Evolutionary conservation across 768 basidiomycete genomes (phyloP), one percentile per base, ranked within the genome.

Genomic region (Trametes villosa): DNA sequence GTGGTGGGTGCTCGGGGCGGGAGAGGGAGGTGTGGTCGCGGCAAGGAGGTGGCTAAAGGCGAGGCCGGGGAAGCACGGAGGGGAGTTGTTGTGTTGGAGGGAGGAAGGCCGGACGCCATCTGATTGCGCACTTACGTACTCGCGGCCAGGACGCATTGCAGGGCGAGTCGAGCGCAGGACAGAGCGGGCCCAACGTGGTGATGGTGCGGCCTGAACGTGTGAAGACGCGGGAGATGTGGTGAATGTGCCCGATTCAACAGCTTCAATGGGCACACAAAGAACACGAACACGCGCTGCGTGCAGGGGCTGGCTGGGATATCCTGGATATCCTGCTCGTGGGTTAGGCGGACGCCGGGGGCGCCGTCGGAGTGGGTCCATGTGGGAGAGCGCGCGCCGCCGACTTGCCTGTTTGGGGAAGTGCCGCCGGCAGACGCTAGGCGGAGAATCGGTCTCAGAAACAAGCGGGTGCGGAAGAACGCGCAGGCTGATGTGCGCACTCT

Each of bases 151-250:
- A 29, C 34, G 15, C 17, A 36, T 38, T n/a, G 53, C n/a, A 42
- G 53, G 42, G 46, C 34, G 46, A 47, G 54, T 22, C 31, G 18
- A 56, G 33, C 22, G 54, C 34, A 38, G 42, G 31, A 18, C 5
- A 36, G 36, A 30, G 33, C 18, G 29, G 33, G 51, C 51, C 40
- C 51, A 62, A 62, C 60, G 60, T 62, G 60, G 54, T 52, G 57
- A 53, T 48, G 36, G 61, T 62, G 61, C 61, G 61, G 61, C 51
- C 31, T 18, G 45, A 42, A 41, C 60, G 60, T 61, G 60, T 56
- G 60, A 61, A 61, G 48, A 36, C 30, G 33, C 29, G 24, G 6
- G 30, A 38, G 17, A 46, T 60, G 38, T 60, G 51, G 17, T 31
- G 49, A 34, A 31, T 59, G 41, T 24, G 33, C 42, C 41, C 5